A percentile compares a stretch with the other conserved stretches of the same genome.
Evolutionary conservation across 164 flowering plant genomes (phyloP).

Genomic region (Magnolia kwangsiensis): DNA sequence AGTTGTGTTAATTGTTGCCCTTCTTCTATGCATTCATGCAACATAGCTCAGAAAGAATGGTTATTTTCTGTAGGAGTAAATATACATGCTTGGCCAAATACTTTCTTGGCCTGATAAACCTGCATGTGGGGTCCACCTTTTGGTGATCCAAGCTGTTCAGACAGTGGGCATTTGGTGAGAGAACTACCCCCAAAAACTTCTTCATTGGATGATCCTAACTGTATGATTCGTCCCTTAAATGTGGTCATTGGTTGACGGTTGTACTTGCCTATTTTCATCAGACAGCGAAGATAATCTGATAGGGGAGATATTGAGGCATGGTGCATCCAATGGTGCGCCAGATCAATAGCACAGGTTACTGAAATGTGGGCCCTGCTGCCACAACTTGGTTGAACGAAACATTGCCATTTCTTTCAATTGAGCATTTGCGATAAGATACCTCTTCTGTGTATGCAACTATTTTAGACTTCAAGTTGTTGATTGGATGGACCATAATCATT

Average conservation of each 20-base stretch:
- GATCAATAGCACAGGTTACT: not conserved
- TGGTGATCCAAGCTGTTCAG: not conserved
- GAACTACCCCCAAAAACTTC: not conserved
- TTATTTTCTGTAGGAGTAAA: too few relatives aligned
- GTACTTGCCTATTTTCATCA: too few relatives aligned
- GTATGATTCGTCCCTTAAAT: too few relatives aligned
- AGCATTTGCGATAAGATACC: not conserved
- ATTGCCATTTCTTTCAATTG: not conserved
- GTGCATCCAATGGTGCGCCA: not conserved
- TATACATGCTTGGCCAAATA: too few relatives aligned
- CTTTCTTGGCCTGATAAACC: not conserved
- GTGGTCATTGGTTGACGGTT: too few relatives aligned
- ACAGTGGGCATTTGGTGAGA: not conserved
- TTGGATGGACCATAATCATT: constrained; percentile 1
- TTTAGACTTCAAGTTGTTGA: not conserved
- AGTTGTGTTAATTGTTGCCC: not conserved
- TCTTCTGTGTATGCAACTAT: not conserved
- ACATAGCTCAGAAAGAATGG: not conserved
- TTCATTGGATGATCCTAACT: not conserved
- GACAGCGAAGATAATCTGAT: too few relatives aligned
- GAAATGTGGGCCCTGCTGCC: not conserved
- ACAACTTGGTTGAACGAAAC: not conserved
- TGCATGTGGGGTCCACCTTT: not conserved
- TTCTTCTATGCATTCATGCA: not conserved
- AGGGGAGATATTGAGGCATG: not conserved